Base-by-base conservation (phyloP, 1,284 basidiomycete genomes). In the Ceratobasidium sp. region DNA sequence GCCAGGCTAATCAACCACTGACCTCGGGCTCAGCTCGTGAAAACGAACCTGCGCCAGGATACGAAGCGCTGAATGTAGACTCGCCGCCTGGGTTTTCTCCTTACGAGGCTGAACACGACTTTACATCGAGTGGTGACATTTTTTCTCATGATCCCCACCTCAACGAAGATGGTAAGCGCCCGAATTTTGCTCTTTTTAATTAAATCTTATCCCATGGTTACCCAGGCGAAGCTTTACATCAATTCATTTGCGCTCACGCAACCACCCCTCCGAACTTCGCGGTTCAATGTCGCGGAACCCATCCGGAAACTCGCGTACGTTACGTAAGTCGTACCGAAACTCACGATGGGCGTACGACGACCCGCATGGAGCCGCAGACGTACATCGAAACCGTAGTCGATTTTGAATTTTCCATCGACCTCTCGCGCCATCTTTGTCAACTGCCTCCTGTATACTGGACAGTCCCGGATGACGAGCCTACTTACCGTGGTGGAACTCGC, bases 61-160 rank as follows among this genome's bases (percentile, higher is more conserved):
- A 67, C 24, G 48, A 56, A 7, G 62, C 65, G 19, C 45, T 69
- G 36, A 36, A 51, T 27, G 54, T 56, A 9, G 85, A 85, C 19
- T 87, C 86, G 6, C 89, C 91, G 0, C 91, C 91, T 3, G 83
- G 82, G 2, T 93, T 93, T 78, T 79, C 88, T 2, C 86, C 86
- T 0, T 93, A 93, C 78, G 81, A 88, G 9, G 89, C 92, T 31
- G 86, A 90, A 75, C 88, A 85, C 81, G 89, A 87, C 76, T 82
- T 85, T 45, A 84, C 84, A 0, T 83, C 82, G n/a, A 77, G 82
- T 51, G 87, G 88, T 1, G 82, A 88, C 59, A 84, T 91, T 72
- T 82, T 92, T 75, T 91, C 90, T 24, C 92, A 93, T 81, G 91
- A 93, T 79, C 83, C 81, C 15, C 91, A 93, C 80, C 82, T 93